Evolutionary conservation across 208 protist species (phyloP), one percentile per base, ranked within the genome.

Genomic region (Leishmania tarentolae): DNA sequence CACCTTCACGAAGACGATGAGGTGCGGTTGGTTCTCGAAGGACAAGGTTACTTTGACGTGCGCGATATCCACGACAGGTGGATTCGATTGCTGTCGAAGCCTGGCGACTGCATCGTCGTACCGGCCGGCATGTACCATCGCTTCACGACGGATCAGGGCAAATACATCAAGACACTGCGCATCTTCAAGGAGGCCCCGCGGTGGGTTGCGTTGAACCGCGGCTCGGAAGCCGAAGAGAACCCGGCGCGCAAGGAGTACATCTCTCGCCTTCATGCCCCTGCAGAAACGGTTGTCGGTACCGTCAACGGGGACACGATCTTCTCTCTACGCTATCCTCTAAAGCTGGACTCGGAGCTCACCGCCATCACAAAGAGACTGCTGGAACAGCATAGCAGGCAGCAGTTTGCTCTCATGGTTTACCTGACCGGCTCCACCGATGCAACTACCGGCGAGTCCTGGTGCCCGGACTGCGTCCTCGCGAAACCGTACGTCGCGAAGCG

Each of bases 1-100:
- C 96, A 98, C 82, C 56, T 96, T 24, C 95, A 98, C 89, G 91
- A 95, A 70, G 95, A 97, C 80, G 96, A 98, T 68, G 95, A 98
- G 85, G 92, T 97, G 47, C 91, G 96, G 3, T 83, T 94, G 44
- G 77, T 97, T 35, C 37, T 94, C 2, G 90, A 85, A 5, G 96
- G 96, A 11, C 77, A 76, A 9, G 94, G 93, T 37, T 97, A 96
- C 79, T 98, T 98, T 83, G 96, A 98, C 85, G 82, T 98, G 6
- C 91, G 95, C 70, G 80, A 93, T 78, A 17, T 68, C 31, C 47
- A 92, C 21, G 90, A 98, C 81, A 59, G 83, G 61, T 97, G 93
- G 94, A 81, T 96, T 21, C 92, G 93, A 13, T 86, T 98, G 69
- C 66, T 83, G 47, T 85, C 84, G 40, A 90, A 79, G 52, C 72